phyloP scores from a whole-genome alignment of 2,329 filamentous ascomycete species.

The Zymoseptoria ardabiliae region DNA sequence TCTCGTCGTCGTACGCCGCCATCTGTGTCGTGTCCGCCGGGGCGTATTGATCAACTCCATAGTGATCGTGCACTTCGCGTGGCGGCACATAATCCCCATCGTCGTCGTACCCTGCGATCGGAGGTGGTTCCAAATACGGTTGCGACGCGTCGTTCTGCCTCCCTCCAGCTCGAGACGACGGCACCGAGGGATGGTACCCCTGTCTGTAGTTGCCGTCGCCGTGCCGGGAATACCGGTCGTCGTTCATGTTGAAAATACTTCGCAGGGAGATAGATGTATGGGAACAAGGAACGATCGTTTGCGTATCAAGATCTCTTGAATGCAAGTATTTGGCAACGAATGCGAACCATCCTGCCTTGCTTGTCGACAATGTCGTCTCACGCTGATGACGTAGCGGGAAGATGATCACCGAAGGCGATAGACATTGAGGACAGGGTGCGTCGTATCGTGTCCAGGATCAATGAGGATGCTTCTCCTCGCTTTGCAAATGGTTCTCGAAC shows the following conservation, averaged over 20 bases:
- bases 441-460: background rate
- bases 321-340: background rate
- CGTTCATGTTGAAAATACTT: background rate
- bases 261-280: background rate
- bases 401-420: background rate
- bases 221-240: background rate
- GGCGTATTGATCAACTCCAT: conserved; percentile 8
- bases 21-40: conserved; percentile 14
- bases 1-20: conserved; percentile 23
- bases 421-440: background rate
- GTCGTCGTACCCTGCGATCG: background rate
- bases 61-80: background rate
- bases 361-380: background rate
- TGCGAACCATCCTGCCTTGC: background rate
- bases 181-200: background rate
- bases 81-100: conserved; percentile 1
- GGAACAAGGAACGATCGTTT: no score
- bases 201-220: background rate
- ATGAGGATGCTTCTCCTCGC: background rate
- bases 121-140: background rate
- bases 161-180: background rate
- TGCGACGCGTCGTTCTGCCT: background rate
- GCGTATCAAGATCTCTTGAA: background rate
- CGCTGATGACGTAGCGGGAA: background rate
- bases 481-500: background rate